These are phyloP conservation scores for Kodamaea suecica DNA, from an alignment of 1,139 yeast species.

Conservation along the genomic window DNA sequence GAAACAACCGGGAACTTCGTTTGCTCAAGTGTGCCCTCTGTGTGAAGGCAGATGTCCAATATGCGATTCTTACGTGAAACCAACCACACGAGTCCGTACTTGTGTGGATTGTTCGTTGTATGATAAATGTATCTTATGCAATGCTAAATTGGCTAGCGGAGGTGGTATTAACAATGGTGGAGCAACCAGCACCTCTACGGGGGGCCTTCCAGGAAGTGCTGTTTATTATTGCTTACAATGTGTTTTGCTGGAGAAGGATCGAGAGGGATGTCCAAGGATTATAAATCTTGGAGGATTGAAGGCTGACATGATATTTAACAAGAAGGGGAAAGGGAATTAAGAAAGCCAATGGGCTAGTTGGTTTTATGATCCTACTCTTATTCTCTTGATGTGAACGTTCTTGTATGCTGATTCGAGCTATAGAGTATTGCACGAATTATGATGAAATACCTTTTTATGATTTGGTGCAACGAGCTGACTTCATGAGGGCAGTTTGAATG, in stretches of 20 bases:
- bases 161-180: conserved; percentile 41
- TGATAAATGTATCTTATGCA: conserved; percentile 10
- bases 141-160: conserved; percentile 41
- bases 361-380: conserved; percentile 11
- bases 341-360: no score
- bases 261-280: conserved; percentile 93
- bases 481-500: no score
- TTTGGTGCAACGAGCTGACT: no score
- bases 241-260: conserved; percentile 70
- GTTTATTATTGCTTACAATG: conserved; percentile 90
- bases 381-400: conserved; percentile 11
- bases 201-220: conserved; percentile 35
- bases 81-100: conserved; percentile 65
- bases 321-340: conserved; percentile 25
- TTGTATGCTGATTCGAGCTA: no score
- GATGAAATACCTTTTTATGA: no score
- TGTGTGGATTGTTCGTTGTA: conserved; percentile 79
- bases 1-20: conserved; percentile 75
- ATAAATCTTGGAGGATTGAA: conserved; percentile 75
- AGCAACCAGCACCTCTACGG: conserved; percentile 34
- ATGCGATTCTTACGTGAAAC: conserved; percentile 85
- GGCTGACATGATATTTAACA: conserved; percentile 65
- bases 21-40: conserved; percentile 72
- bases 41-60: conserved; percentile 93
- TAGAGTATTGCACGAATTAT: no score